Percentiles rank a stretch among this genome's conserved stretches.
Evolutionary conservation across 108 stramenopile genomes (phyloP).

Genomic region (Skeletonema menzelii): DNA sequence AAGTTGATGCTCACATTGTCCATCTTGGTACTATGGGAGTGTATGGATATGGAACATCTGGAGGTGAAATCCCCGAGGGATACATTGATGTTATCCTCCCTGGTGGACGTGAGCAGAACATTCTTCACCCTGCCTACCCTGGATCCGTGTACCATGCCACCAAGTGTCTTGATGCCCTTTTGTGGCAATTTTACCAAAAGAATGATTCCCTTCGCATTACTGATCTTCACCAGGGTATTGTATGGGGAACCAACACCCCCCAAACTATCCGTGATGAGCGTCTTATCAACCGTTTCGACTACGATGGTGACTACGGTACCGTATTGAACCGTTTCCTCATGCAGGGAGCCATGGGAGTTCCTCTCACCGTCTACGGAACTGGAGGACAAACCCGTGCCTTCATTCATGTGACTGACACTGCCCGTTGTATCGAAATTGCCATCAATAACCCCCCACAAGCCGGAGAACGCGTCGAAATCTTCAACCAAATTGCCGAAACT

Average conservation of each 20-base stretch:
- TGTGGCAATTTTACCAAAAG: constrained; percentile 99
- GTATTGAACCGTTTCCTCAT: constrained; percentile 98
- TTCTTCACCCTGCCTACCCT: constrained; percentile 98
- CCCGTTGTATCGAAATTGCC: constrained; percentile 95
- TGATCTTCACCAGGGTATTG: constrained; percentile 98
- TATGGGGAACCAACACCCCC: constrained; percentile 99
- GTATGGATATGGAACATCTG: constrained; percentile 97
- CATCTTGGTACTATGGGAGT: constrained; percentile 99
- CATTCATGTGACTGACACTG: constrained; percentile 97
- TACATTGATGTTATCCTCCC: constrained; percentile 98
- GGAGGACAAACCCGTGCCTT: constrained; percentile 98
- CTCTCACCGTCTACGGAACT: constrained; percentile 97
- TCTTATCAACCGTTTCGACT: constrained; percentile 97
- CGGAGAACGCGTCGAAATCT: constrained; percentile 94
- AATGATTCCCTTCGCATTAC: constrained; percentile 95
- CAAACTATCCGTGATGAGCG: constrained; percentile 94
- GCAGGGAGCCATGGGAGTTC: constrained; percentile 97
- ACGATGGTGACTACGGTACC: constrained; percentile 98
- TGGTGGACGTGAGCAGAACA: constrained; percentile 87
- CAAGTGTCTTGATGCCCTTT: constrained; percentile 96
- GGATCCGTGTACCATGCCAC: constrained; percentile 96
- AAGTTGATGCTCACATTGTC: constrained; percentile 95
- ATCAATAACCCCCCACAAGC: constrained; percentile 93
- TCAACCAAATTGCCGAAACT: constrained; percentile 98
- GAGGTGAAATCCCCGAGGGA: constrained; percentile 98